phyloP scores from a whole-genome alignment of 1,284 basidiomycete species.

The Clitocybe nebularis region DNA sequence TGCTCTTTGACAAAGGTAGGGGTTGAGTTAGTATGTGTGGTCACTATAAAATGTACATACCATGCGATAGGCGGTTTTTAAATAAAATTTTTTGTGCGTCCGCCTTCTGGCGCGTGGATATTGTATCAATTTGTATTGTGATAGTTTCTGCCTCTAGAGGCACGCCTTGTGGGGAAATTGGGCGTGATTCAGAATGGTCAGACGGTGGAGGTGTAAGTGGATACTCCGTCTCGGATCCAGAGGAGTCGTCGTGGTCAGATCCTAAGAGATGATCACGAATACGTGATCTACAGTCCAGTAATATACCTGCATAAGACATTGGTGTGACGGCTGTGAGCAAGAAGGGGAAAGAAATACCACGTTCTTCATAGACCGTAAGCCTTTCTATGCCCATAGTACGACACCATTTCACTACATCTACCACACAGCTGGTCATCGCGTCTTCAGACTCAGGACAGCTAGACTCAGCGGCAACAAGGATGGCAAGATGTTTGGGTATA shows the following conservation, averaged over 20 bases:
- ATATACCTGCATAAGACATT: conserved; percentile 35
- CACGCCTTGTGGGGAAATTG: conserved; percentile 46
- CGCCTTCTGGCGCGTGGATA: background rate
- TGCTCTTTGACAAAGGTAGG: background rate
- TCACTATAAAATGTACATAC: background rate
- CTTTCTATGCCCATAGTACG: conserved; percentile 49
- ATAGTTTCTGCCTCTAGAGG: conserved; percentile 31
- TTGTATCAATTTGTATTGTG: conserved; percentile 31
- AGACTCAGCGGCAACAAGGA: conserved; percentile 49
- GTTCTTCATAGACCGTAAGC: conserved; percentile 66
- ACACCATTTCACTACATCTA: conserved; percentile 57
- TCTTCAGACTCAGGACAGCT: conserved; percentile 27
- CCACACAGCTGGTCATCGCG: conserved; percentile 49
- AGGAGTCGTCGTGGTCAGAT: conserved; percentile 31
- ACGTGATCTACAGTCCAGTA: conserved; percentile 37
- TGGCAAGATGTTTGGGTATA: conserved; percentile 59
- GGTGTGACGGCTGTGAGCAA: conserved; percentile 4
- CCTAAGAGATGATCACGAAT: conserved; percentile 34
- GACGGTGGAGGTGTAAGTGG: conserved; percentile 71
- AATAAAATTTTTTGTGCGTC: background rate
- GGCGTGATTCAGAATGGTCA: conserved; percentile 59
- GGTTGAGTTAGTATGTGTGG: background rate
- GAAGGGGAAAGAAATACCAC: conserved; percentile 43
- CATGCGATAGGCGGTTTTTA: background rate
- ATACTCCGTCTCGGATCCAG: conserved; percentile 54